Base-by-base conservation (phyloP, 192 early-diverging fungal genomes). In the Backusella tarrabulga region DNA sequence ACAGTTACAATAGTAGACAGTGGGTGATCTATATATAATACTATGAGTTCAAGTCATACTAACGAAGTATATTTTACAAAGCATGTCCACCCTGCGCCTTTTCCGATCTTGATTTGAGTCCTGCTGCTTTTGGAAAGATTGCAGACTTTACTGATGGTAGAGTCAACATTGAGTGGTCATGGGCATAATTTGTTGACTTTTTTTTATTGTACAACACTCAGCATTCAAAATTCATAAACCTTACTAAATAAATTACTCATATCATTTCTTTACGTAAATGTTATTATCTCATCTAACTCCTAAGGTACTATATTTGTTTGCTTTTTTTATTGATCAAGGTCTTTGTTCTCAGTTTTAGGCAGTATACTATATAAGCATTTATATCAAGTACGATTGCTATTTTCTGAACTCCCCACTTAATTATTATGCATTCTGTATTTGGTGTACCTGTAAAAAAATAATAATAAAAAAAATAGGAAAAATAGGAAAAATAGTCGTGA, bases 1-100 rank as follows among this genome's bases (percentile, higher is more conserved):
- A 67, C 67, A 34, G 89, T 85, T 34, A 88, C 73, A 54, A 83
- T 89, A 34, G 83, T 87, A 15, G 89, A 90, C 70, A 87, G 46
- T 50, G 21, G 21, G 46, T 50, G 46, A 50, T 8, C 2, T n/a
- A 50, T 50, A 7, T 50, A 50, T n/a, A n/a, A 6, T 6, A n/a
- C 15, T 19, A 6, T n/a, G 19, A 5, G 7, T 19, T 17, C 1
- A 4, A 50, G 0, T 1, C 19, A 50, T 50, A n/a, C 17, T 50
- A 50, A 50, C 19, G 3, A 50, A 50, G 6, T 50, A 1, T n/a
- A 50, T 21, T 50, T 50, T 50, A 50, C 1, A 50, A 40, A 50
- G 46, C 81, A 12, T 91, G 90, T 40, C 80, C 80, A 12, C 76
- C 63, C 12, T 90, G 89, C 56, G 21, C 60, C n/a, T n/a, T n/a